phyloP scores from a whole-genome alignment of 352 stramenopile genomes.

The Pythium pyrilobum region DNA sequence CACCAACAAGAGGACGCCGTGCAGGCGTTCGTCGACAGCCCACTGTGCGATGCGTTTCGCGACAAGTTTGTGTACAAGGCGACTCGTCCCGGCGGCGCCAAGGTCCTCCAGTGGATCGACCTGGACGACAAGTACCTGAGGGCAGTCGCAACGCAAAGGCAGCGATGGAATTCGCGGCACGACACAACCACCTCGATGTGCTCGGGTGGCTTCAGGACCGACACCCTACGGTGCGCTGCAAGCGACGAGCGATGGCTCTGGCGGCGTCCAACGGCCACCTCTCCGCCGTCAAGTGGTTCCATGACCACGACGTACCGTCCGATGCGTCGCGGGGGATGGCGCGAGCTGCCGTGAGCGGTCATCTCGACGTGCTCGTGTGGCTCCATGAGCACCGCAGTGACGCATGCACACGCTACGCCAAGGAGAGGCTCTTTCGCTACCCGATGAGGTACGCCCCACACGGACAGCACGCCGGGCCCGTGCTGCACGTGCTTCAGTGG shows the following conservation, averaged over 20 bases:
- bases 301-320: constrained; percentile 30
- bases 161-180: not conserved
- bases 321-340: constrained; percentile 1
- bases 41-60: not conserved
- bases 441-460: no score
- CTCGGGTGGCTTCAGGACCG: not conserved
- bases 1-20: no score
- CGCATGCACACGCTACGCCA: no score
- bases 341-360: not conserved
- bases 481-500: no score
- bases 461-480: no score
- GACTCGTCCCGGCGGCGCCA: not conserved
- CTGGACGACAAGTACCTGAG: not conserved
- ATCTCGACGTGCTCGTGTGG: not conserved
- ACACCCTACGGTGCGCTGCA: no score
- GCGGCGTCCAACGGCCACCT: not conserved
- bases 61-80: constrained; percentile 2
- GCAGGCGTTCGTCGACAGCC: no score
- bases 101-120: constrained; percentile 11
- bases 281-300: constrained; percentile 3
- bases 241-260: not conserved
- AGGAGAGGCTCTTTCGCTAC: no score
- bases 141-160: no score
- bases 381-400: constrained; percentile 31
- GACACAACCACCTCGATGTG: not conserved